Evolutionary conservation across 495 filamentous ascomycete genomes (phyloP), one percentile per base, ranked within the genome.

Genomic region (Podospora anserina): DNA sequence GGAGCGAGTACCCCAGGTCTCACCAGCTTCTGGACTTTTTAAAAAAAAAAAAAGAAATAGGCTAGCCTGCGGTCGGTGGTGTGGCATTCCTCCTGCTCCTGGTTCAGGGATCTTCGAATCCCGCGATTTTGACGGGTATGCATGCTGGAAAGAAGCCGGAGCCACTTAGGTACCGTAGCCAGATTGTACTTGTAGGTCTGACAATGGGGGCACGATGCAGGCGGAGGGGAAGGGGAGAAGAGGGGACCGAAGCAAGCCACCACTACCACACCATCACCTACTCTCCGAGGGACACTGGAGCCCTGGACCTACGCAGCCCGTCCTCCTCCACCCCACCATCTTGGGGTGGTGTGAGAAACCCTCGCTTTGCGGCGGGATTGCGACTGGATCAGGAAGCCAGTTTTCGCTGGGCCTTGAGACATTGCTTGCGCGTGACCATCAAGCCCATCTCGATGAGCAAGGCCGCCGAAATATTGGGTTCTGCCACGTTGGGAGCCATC

Each of bases 61-160:
- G n/a, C 32, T 49, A n/a, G 30, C 39, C 60, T 54, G 16, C 16
- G 32, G 26, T 63, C 34, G 7, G 62, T 26, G 61, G 73, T 75
- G 74, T 72, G 74, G 69, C 66, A 76, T 74, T 76, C 69, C 72
- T 74, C 69, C 18, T 20, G 69, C 49, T 23, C 49, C 19, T 34
- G 28, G 20, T 68, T 60, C 74, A 74, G 69, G 73, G 71, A 68
- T 61, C 28, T 13, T 69, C 32, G 57, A 68, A 20, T 67, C 18
- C 57, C 63, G 44, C 39, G 54, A 67, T 66, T 58, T 49, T 60
- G 67, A 75, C 71, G 70, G 75, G 64, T 74, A 73, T 77, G 75
- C 71, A 75, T 67, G 70, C 20, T 56, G 63, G 15, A 26, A 30
- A 71, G 56, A 62, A 67, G 70, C 70, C 70, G 70, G 68, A 60